These are phyloP conservation scores for Yamadazyma atmosphaerica DNA, from an alignment of 1,139 yeast genomes.

Conservation along the genomic window DNA sequence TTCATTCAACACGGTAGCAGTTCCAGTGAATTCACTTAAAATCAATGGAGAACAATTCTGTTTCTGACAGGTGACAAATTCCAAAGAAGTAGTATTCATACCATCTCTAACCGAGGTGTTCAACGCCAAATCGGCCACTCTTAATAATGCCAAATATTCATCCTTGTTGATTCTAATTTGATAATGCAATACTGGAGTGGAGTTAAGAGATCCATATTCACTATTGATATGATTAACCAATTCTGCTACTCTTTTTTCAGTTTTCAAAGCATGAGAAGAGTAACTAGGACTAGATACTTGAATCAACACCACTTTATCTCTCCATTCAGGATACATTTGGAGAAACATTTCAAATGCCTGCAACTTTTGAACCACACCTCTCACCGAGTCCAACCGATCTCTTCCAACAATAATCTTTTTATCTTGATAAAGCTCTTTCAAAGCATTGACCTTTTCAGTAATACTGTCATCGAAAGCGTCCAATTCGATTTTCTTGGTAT, in stretches of 20 bases:
- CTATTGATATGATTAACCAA: constrained; percentile 78
- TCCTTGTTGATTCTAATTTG: constrained; percentile 86
- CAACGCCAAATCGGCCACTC: constrained; percentile 88
- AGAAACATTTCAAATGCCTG: constrained; percentile 82
- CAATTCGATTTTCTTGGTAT: constrained; percentile 60
- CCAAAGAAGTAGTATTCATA: constrained; percentile 93
- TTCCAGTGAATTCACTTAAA: constrained; percentile 90
- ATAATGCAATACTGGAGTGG: constrained; percentile 85
- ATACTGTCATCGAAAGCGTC: constrained; percentile 48
- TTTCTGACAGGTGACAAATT: constrained; percentile 87
- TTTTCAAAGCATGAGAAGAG: constrained; percentile 48
- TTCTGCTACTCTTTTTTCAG: constrained; percentile 80
- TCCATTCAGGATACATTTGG: constrained; percentile 90
- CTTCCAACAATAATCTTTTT: constrained; percentile 81
- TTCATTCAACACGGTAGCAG: constrained; percentile 75
- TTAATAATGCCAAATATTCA: constrained; percentile 82
- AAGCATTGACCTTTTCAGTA: constrained; percentile 43
- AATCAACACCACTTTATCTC: constrained; percentile 80
- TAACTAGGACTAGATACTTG: constrained; percentile 88
- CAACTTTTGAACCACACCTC: constrained; percentile 80
- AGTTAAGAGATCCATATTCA: constrained; percentile 75
- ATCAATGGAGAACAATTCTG: constrained; percentile 72
- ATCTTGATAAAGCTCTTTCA: constrained; percentile 67
- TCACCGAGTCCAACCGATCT: constrained; percentile 75
- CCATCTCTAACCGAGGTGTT: constrained; percentile 94